phyloP scores from a whole-genome alignment of 805 yeast species.

The Saturnispora gosingensis region DNA sequence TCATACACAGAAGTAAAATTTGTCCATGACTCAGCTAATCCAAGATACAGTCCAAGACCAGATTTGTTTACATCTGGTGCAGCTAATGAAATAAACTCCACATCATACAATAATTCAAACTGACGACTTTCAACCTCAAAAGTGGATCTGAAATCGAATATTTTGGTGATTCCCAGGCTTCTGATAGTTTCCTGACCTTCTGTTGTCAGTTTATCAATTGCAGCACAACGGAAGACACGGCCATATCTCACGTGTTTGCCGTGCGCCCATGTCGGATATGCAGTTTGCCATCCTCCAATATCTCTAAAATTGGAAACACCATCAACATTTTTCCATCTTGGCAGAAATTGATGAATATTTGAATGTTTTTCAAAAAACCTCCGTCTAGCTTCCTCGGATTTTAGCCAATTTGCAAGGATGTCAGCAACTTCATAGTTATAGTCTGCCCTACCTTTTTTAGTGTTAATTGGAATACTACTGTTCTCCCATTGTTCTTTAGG shows the following conservation, averaged over 20 bases:
- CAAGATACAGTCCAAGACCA: neutral
- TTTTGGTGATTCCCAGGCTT: conserved; percentile 38
- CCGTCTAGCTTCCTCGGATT: conserved; percentile 33
- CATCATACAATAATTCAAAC: neutral
- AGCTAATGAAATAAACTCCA: neutral
- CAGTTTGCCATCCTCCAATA: conserved; percentile 64
- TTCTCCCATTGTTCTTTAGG: conserved; percentile 24
- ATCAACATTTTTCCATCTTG: conserved; percentile 55
- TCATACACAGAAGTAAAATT: conserved; percentile 58
- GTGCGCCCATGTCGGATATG: conserved; percentile 14
- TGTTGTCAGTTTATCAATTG: conserved; percentile 41
- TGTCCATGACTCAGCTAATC: conserved; percentile 47
- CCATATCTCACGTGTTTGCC: conserved; percentile 42
- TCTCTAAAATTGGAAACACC: conserved; percentile 73
- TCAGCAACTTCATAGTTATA: conserved; percentile 48
- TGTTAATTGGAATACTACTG: conserved; percentile 25
- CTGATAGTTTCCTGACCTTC: conserved; percentile 36
- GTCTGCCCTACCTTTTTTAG: conserved; percentile 35
- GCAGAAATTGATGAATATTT: conserved; percentile 29
- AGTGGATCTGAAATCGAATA: conserved; percentile 62
- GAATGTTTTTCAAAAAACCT: conserved; percentile 38
- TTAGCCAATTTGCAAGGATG: conserved; percentile 39
- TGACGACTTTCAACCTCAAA: conserved; percentile 45
- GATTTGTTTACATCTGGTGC: neutral
- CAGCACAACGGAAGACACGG: conserved; percentile 54